These are phyloP conservation scores for Boletus speciosus DNA, from an alignment of 768 basidiomycete species.

Conservation along the genomic window DNA sequence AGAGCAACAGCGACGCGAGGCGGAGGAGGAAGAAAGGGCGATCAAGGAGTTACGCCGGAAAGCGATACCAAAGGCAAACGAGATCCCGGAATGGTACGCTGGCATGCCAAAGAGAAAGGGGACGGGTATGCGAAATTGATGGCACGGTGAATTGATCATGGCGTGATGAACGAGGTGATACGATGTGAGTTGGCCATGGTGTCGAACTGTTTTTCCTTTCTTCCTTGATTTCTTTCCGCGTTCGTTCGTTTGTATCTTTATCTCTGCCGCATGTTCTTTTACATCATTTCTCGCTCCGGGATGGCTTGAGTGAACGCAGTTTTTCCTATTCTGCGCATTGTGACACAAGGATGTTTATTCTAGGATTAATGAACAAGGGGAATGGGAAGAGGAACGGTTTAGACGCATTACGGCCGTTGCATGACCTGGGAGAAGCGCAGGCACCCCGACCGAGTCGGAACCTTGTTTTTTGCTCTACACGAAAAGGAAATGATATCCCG, in stretches of 20 bases:
- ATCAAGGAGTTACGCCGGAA: slow-evolving; percentile 58
- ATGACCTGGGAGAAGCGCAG: slow-evolving; percentile 17
- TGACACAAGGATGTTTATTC: slow-evolving; percentile 20
- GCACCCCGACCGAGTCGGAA: slow-evolving; percentile 26
- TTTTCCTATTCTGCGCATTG: neutral
- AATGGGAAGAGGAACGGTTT: slow-evolving; percentile 16
- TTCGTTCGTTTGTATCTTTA: slow-evolving; percentile 10
- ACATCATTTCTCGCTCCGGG: slow-evolving; percentile 9
- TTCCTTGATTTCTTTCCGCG: slow-evolving; percentile 1
- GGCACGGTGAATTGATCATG: neutral
- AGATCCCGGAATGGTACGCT: slow-evolving; percentile 76
- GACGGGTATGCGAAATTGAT: slow-evolving; percentile 14
- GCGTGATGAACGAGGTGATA: neutral
- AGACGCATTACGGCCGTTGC: slow-evolving; percentile 21
- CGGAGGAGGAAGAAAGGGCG: slow-evolving; percentile 57
- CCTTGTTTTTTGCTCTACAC: slow-evolving; percentile 20
- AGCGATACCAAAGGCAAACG: slow-evolving; percentile 65
- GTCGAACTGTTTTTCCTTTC: slow-evolving; percentile 3
- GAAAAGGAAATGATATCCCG: slow-evolving; percentile 1
- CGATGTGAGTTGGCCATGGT: slow-evolving; percentile 11
- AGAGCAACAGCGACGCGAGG: slow-evolving; percentile 43
- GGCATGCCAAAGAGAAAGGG: slow-evolving; percentile 57
- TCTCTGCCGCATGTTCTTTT: slow-evolving; percentile 13
- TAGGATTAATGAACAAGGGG: slow-evolving; percentile 22
- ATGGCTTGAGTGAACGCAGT: neutral